Conservation (phyloP, 2,329 filamentous ascomycete species). For the Lomentospora prolificans region DNA sequence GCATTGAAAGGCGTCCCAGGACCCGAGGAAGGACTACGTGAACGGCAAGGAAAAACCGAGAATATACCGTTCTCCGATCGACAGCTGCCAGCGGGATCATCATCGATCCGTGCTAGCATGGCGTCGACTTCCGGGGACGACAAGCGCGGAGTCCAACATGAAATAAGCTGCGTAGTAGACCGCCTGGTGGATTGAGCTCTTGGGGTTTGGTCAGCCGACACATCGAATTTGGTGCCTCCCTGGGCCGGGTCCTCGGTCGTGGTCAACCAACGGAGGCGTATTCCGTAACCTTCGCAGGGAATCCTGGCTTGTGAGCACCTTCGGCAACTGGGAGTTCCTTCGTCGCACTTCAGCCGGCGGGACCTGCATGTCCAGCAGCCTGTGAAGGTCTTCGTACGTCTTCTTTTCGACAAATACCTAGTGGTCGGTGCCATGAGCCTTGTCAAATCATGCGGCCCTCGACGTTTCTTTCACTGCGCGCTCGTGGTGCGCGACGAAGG, state of each 20-base stretch:
- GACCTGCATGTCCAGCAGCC: constrained; percentile 14
- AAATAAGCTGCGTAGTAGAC: not conserved
- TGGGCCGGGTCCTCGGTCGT: constrained; percentile 5
- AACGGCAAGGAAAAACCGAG: constrained; percentile 5
- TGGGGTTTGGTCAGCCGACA: not conserved
- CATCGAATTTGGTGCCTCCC: not conserved
- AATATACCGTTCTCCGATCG: not conserved
- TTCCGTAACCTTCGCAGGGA: constrained; percentile 15
- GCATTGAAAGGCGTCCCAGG: no score
- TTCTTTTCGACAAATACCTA: not conserved
- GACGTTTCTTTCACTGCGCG: no score
- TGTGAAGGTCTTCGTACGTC: constrained; percentile 12
- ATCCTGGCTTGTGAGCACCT: constrained; percentile 11
- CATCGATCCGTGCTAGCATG: constrained; percentile 10
- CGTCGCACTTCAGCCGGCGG: constrained; percentile 13
- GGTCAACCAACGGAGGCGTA: constrained; percentile 13
- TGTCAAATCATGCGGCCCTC: not conserved
- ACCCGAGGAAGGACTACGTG: no score
- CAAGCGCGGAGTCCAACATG: not conserved
- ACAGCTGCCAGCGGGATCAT: constrained; percentile 4
- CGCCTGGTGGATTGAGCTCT: not conserved
- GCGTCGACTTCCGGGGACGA: constrained; percentile 9
- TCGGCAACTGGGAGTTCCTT: constrained; percentile 10
- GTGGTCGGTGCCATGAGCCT: not conserved
- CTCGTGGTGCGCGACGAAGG: not conserved